Conservation (phyloP, 441 rosid species). For the Isatis lusitanica region DNA sequence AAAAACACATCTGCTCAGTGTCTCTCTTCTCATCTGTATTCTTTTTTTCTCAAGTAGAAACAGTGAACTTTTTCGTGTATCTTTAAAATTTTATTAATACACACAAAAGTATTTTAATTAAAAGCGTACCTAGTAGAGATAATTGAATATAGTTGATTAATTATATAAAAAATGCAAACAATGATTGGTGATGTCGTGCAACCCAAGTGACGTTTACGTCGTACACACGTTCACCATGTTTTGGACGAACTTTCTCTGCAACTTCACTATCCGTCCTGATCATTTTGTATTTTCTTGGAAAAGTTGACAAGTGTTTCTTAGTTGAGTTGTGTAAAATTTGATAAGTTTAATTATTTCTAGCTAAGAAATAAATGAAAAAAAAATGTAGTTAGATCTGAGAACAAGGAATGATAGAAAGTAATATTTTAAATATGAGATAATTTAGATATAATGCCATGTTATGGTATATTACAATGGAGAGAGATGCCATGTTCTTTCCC, state of each 20-base stretch:
- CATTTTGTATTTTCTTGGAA: background rate
- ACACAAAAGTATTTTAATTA: background rate
- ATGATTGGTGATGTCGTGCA: slow-evolving; percentile 39
- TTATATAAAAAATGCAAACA: background rate
- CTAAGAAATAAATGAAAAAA: background rate
- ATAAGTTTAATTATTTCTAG: background rate
- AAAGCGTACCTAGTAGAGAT: background rate
- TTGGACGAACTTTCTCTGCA: slow-evolving; percentile 25
- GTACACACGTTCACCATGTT: slow-evolving; percentile 36
- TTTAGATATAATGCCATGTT: slow-evolving; percentile 18
- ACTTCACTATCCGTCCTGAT: slow-evolving; percentile 5
- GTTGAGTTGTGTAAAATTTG: background rate
- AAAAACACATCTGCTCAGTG: background rate
- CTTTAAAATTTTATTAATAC: background rate
- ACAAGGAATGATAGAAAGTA: background rate
- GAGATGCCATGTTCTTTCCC: slow-evolving; percentile 32
- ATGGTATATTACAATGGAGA: background rate
- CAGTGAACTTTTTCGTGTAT: background rate
- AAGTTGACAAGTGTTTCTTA: background rate
- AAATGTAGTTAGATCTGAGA: slow-evolving; percentile 22
- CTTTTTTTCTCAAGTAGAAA: slow-evolving; percentile 12
- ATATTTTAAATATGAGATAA: background rate
- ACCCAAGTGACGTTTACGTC: slow-evolving; percentile 35
- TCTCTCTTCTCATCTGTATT: slow-evolving; percentile 7
- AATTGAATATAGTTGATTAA: background rate